Base-by-base conservation (phyloP, 2,329 filamentous ascomycete genomes). In the Fusarium proliferatum region DNA sequence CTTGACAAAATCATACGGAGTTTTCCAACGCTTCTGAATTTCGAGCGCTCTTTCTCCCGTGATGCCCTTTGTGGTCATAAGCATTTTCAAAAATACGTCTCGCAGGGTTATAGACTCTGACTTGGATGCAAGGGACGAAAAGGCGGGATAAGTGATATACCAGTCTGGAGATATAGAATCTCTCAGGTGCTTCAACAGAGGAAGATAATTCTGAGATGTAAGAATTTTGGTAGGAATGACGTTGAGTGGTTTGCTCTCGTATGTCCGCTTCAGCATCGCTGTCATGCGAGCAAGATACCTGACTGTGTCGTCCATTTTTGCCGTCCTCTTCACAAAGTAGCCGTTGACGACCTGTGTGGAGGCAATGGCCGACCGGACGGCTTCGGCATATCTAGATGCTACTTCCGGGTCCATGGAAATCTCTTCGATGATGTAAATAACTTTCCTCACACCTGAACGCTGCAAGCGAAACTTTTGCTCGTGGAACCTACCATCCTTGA, bases 391-490 rank as follows among this genome's bases (percentile, higher is more conserved):
- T 69, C 87, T 88, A 30, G 86, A 82, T 41, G 85, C 84, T 45
- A 85, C 80, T 12, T 88, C 85, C 1, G 87, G 78, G 48, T 91
- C 87, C 78, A 94, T 86, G 16, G 87, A 79, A 65, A 92, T 91
- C 74, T 95, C 91, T 79, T 96, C 94, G 62, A 96, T 88, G 30
- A 96, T 86, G 78, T 96, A 96, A 42, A 94, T 87, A 19, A 95
- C 91, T 75, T 95, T 93, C 65, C 89, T 89, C n/a, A 94, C 86
- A 0, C 93, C 93, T 0, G 90, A 93, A 58, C 90, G 90, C 61
- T 88, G 88, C 16, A 96, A 86, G 2, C 94, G 91, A 79, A 95
- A 96, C 79, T 96, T 96, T 79, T 96, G 94, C 80, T 96, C 94
- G 74, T 92, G 92, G 76, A 95, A 96, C 5, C 94, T 90, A 2